These are phyloP conservation scores for Trypanosoma lewisi DNA, from an alignment of 208 protist species.

Conservation along the genomic window DNA sequence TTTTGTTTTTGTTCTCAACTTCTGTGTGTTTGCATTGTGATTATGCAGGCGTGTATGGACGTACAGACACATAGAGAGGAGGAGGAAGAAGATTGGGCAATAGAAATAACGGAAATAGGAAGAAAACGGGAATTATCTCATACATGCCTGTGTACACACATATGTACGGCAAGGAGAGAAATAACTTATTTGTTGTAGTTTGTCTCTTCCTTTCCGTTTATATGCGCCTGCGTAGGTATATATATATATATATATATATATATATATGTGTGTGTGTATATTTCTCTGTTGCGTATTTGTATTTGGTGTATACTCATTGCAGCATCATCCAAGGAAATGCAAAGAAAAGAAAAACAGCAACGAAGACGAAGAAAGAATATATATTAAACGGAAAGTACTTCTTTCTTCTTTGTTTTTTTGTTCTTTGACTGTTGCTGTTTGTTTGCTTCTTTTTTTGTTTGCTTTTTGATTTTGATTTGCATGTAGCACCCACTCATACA, in stretches of 20 bases:
- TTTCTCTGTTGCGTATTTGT: too few species aligned
- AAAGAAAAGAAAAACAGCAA: background rate
- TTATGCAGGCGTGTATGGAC: too few species aligned
- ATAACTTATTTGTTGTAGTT: too few species aligned
- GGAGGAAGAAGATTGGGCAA: background rate
- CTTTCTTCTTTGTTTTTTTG: constrained; percentile 7
- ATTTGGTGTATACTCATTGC: background rate
- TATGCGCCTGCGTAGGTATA: background rate
- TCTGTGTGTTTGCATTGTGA: too few species aligned
- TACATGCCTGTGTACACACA: background rate
- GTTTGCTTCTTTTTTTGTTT: constrained; percentile 18
- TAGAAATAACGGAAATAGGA: background rate
- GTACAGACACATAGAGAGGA: background rate
- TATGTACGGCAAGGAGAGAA: too few species aligned
- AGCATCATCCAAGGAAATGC: background rate
- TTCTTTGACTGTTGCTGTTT: background rate
- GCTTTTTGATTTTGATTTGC: constrained; percentile 8
- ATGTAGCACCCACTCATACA: too few species aligned
- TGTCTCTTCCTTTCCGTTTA: too few species aligned
- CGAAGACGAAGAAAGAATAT: background rate
- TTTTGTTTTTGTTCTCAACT: too few species aligned
- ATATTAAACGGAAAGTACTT: background rate
- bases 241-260: background rate
- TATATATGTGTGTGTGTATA: too few species aligned
- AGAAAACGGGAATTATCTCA: too few species aligned